Percentiles rank a stretch among this genome's conserved stretches.
These are phyloP conservation scores for Salix udensis DNA, from an alignment of 345 rosid species.

Conservation along the genomic window DNA sequence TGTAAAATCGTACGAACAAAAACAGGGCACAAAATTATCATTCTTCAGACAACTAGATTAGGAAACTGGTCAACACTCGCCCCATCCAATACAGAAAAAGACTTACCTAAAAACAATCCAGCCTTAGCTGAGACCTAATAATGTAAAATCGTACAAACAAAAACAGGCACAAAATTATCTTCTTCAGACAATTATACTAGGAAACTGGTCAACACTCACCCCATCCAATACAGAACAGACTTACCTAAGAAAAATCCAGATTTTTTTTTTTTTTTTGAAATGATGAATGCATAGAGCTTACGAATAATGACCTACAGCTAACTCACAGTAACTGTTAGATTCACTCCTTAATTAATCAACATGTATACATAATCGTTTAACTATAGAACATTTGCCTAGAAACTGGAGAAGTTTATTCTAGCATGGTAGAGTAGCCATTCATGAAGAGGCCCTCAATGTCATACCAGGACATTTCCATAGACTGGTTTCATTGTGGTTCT, in stretches of 20 bases:
- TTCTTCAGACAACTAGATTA: too few species aligned
- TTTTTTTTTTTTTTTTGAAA: neutral
- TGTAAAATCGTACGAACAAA: neutral
- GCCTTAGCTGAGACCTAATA: neutral
- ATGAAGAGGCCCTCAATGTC: neutral
- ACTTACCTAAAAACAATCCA: neutral
- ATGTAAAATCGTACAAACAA: neutral
- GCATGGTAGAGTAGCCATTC: conserved; percentile 8
- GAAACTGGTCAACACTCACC: neutral
- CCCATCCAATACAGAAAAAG: neutral
- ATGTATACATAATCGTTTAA: neutral
- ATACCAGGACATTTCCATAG: neutral
- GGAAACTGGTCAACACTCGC: neutral
- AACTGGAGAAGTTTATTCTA: neutral
- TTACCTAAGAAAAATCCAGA: neutral
- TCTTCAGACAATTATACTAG: neutral
- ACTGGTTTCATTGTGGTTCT: neutral
- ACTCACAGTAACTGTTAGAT: neutral
- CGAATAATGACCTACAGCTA: neutral
- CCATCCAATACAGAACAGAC: neutral
- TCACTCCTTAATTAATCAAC: neutral
- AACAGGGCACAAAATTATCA: neutral
- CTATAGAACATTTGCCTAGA: neutral
- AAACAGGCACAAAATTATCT: neutral
- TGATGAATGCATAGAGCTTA: neutral